Conservation (phyloP, 805 yeast genomes). For the Cyberlindnera bimundalis region DNA sequence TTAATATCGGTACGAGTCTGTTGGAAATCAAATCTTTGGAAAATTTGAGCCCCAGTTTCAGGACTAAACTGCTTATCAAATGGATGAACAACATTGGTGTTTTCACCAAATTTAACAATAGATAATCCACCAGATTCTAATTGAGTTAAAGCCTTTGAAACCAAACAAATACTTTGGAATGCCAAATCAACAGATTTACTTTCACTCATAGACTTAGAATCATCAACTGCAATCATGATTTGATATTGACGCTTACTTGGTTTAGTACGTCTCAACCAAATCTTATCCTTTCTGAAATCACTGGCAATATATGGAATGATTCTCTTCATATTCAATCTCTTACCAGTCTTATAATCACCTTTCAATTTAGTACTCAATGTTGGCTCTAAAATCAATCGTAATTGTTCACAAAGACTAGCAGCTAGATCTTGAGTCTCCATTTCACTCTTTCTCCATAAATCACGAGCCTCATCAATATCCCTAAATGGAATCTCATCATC, state of each 20-base stretch:
- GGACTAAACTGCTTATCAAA: slow-evolving; percentile 81
- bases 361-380: slow-evolving; percentile 90
- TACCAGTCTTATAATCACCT: slow-evolving; percentile 98
- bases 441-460: slow-evolving; percentile 81
- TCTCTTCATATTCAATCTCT: slow-evolving; percentile 93
- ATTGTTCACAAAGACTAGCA: slow-evolving; percentile 85
- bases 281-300: slow-evolving; percentile 94
- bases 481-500: slow-evolving; percentile 39
- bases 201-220: slow-evolving; percentile 96
- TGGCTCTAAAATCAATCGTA: slow-evolving; percentile 90
- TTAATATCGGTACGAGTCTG: slow-evolving; percentile 84
- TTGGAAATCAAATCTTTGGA: slow-evolving; percentile 87
- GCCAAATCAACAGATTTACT: slow-evolving; percentile 88
- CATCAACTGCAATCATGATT: slow-evolving; percentile 96
- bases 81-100: slow-evolving; percentile 79
- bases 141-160: slow-evolving; percentile 89
- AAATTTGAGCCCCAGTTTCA: slow-evolving; percentile 78
- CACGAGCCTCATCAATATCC: slow-evolving; percentile 62
- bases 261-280: slow-evolving; percentile 95
- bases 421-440: slow-evolving; percentile 83
- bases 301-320: slow-evolving; percentile 98
- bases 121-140: slow-evolving; percentile 92
- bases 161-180: slow-evolving; percentile 89
- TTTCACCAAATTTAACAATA: slow-evolving; percentile 86
- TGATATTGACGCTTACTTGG: slow-evolving; percentile 97